Conservation (phyloP, 108 stramenopile species). For the Skeletonema potamos region DNA sequence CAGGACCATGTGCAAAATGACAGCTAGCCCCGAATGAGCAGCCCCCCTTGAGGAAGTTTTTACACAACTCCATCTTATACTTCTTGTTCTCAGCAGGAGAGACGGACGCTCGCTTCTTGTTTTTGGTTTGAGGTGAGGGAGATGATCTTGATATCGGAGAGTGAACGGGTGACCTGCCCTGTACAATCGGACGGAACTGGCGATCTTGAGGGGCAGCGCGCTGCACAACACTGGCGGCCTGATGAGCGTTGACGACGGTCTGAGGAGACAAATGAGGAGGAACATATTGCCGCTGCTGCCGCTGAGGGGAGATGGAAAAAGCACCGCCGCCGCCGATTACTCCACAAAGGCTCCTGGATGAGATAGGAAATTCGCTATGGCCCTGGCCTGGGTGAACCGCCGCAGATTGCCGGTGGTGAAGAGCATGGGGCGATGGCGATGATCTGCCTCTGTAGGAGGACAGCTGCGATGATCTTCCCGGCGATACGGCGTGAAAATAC, state of each 20-base stretch:
- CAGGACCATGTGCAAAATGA: conserved; percentile 25
- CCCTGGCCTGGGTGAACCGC: not conserved
- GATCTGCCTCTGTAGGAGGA: not conserved
- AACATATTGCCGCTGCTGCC: not conserved
- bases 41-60: conserved; percentile 5
- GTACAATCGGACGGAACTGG: not conserved
- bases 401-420: not conserved
- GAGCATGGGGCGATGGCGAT: not conserved
- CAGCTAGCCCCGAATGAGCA: conserved; percentile 18
- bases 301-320: not conserved
- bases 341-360: not conserved
- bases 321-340: not conserved
- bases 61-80: conserved; percentile 37
- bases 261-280: not conserved
- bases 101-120: not conserved
- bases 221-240: not conserved
- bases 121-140: not conserved
- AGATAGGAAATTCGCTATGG: not conserved
- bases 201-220: not conserved
- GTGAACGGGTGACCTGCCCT: not conserved
- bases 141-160: not conserved
- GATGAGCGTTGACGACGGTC: not conserved
- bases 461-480: not conserved
- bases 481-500: not conserved
- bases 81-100: conserved; percentile 21